These are phyloP conservation scores for Hydrangea macrophylla DNA, from an alignment of 148 eudicot species.

Conservation along the genomic window DNA sequence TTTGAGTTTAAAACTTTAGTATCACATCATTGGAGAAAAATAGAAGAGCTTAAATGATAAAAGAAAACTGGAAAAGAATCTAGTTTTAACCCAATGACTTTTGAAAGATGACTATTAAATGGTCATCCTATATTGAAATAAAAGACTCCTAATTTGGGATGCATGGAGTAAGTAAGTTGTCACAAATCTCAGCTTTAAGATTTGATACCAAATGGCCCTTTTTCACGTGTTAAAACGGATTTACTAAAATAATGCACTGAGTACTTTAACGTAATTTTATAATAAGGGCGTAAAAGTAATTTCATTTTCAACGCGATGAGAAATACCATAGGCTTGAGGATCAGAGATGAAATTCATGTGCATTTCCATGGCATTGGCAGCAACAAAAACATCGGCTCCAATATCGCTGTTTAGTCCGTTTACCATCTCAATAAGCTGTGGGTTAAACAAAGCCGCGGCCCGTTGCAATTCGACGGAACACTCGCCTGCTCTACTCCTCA, in stretches of 20 bases:
- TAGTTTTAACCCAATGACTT: too few species aligned
- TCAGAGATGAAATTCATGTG: constrained; percentile 28
- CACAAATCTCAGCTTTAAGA: background rate
- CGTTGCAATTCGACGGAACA: constrained; percentile 30
- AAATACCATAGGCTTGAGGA: constrained; percentile 33
- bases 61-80: too few species aligned
- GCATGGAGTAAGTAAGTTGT: background rate
- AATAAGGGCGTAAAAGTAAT: too few species aligned
- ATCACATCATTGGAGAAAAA: too few species aligned
- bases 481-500: constrained; percentile 23
- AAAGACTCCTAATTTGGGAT: background rate
- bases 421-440: constrained; percentile 31
- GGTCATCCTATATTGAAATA: too few species aligned
- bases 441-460: constrained; percentile 39
- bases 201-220: too few species aligned
- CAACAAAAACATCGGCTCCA: constrained; percentile 26
- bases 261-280: background rate
- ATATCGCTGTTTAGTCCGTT: constrained; percentile 24
- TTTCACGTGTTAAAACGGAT: too few species aligned
- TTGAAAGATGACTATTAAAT: too few species aligned
- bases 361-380: constrained; percentile 26
- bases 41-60: too few species aligned
- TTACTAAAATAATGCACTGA: too few species aligned
- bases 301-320: background rate
- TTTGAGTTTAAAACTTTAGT: too few species aligned